These are phyloP conservation scores for Trichosporon sp. DNA, from an alignment of 1,284 basidiomycete species.

Conservation along the genomic window DNA sequence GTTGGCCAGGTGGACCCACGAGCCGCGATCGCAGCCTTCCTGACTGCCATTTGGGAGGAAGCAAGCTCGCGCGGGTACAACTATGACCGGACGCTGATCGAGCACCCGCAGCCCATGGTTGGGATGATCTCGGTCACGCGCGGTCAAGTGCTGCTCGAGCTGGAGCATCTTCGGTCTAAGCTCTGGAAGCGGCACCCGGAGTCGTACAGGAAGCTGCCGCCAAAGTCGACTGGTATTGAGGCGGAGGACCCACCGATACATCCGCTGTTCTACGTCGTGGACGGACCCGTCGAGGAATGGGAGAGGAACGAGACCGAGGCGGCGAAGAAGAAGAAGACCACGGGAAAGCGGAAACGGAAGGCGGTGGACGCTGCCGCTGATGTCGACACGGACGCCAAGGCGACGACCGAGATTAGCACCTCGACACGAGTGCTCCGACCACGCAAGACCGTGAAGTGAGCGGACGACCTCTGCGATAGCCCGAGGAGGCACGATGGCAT, in stretches of 20 bases:
- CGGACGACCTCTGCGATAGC: neutral
- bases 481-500: no score
- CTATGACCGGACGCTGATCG: slow-evolving; percentile 4
- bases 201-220: neutral
- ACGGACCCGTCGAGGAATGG: slow-evolving; percentile 7
- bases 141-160: slow-evolving; percentile 6
- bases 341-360: neutral
- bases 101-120: neutral
- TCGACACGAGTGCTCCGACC: neutral
- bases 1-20: neutral
- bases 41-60: slow-evolving; percentile 1
- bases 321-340: neutral
- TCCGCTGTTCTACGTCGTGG: slow-evolving; percentile 1
- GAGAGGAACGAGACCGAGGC: slow-evolving; percentile 6
- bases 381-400: neutral
- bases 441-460: neutral
- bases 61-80: slow-evolving; percentile 2
- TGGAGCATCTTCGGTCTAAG: slow-evolving; percentile 1
- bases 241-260: neutral
- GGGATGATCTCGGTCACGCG: neutral
- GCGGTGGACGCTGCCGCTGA: neutral
- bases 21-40: slow-evolving; percentile 7
- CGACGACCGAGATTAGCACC: neutral
- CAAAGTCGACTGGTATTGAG: neutral
- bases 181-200: slow-evolving; percentile 2